Evolutionary conservation across 495 filamentous ascomycete species (phyloP).

Genomic region (Penicillium cosmopolitanum): DNA sequence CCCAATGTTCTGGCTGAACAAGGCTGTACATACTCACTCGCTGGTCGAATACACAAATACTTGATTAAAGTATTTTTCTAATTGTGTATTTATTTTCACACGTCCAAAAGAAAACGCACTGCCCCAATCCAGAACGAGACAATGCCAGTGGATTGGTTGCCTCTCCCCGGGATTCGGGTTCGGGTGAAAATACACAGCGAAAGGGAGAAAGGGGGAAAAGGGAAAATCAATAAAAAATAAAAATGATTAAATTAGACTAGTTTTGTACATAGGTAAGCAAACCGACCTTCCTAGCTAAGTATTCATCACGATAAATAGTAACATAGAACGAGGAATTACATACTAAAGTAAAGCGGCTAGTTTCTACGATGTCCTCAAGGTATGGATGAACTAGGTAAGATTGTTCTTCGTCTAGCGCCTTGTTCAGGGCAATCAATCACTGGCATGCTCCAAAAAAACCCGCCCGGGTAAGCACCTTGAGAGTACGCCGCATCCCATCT

Average conservation of each 20-base stretch:
- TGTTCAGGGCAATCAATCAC: not conserved
- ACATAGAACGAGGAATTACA: not conserved
- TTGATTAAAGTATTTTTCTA: not conserved
- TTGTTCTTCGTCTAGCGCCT: not conserved
- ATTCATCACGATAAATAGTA: not conserved
- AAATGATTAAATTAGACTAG: not conserved
- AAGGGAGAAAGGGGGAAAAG: not conserved
- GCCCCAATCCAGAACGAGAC: not conserved
- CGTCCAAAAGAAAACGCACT: not conserved
- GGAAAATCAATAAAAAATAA: not conserved
- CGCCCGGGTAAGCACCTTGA: slow-evolving; percentile 23
- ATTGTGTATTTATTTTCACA: not conserved
- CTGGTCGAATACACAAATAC: not conserved
- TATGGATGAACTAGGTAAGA: not conserved
- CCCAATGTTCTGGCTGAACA: not conserved
- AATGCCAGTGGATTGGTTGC: slow-evolving; percentile 2
- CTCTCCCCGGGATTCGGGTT: not conserved
- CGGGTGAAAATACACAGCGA: not conserved
- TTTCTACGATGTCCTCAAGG: not conserved
- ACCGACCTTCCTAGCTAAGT: not conserved
- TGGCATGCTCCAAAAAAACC: not conserved
- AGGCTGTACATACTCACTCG: not conserved
- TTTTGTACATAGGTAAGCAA: not conserved
- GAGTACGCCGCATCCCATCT: slow-evolving; percentile 18
- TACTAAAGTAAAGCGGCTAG: not conserved